Evolutionary conservation across 225 moss, liverwort and hornwort species (phyloP), one percentile per base, ranked within the genome.

Genomic region (Sphagnum tenellum): DNA sequence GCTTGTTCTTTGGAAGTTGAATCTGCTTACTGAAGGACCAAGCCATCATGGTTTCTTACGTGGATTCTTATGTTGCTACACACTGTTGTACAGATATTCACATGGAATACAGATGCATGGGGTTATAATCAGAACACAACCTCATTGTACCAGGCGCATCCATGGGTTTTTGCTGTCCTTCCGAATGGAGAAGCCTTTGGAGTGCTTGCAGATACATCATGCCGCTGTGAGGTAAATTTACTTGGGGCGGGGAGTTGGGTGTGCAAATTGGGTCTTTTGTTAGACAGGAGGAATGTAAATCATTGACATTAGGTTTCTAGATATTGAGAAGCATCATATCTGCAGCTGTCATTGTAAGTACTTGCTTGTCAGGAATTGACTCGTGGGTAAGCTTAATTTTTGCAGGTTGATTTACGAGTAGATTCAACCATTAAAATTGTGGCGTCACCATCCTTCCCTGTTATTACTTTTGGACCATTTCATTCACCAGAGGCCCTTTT

Each of bases 41-140:
- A n/a, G 55, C 55, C 8, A 2, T 12, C 57, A 5, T 9, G 55
- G 55, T 56, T 56, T n/a, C 9, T 9, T 9, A 56, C 1, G n/a
- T n/a, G n/a, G 9, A 56, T 56, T 56, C 9, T 9, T 56, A n/a
- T 9, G 9, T 56, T 56, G 9, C 55, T 56, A 9, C 9, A 56
- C 29, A 29, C 29, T 29, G 29, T 60, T 6, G 9, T 56, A 72
- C 82, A 94, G 94, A 80, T 89, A 1, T 88, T 87, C 52, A 81
- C 87, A 14, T 98, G 98, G 98, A 98, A 98, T 60, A 89, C 93
- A 8, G 98, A 98, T 85, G 90, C 98, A 3, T 93, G 90, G 90
- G 98, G 93, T 8, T 98, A 98, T 64, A 88, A 85, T 5, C 80
- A 77, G 45, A 89, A 83, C 73, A 98, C 98, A 0, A 82, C 76